Evolutionary conservation across 2,329 filamentous ascomycete genomes (phyloP), one percentile per base, ranked within the genome.

Genomic region (Myrmaecium sp.): DNA sequence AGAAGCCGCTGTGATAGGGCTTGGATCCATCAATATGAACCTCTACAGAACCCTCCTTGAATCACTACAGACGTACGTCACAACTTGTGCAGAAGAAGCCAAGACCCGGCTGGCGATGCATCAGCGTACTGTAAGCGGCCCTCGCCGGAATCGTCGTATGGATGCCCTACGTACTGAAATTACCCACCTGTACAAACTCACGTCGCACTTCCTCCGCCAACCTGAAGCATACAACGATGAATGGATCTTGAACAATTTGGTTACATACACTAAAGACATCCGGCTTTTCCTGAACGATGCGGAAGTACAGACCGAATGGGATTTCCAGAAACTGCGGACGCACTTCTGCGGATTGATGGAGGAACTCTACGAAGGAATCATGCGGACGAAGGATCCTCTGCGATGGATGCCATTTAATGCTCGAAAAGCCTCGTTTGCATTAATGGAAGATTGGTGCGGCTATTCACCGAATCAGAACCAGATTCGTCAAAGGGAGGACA

Each of bases 361-460:
- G 46, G 80, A 84, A 32, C 59, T 98, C 0, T 98, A 93, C 37
- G 81, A 92, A 39, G 82, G 81, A 5, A 82, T 94, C 40, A 89
- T 86, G 39, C 69, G 74, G 27, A 82, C 82, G 0, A 74, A 73
- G 33, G 81, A 94, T 33, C 78, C 83, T 2, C 75, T 81, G 4
- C 69, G 82, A 17, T 98, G 89, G 86, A 89, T 98, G 70, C 84
- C 89, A 0, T 98, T 98, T 43, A 89, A 98, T 48, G 81, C 84
- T 8, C 67, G 91, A 21, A 93, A 94, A 47, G 94, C 89, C 4
- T 79, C 86, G 0, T 98, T 98, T 45, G 75, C 84, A 1, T 58
- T 98, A 25, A 95, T 98, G 84, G 89, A 98, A 52, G 86, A 95
- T 37, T 98, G 91, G 91, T 98, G 89, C 47, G 89, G 89, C 3